Conservation (phyloP, 1,139 yeast genomes). For the Yamadazyma triangularis region DNA sequence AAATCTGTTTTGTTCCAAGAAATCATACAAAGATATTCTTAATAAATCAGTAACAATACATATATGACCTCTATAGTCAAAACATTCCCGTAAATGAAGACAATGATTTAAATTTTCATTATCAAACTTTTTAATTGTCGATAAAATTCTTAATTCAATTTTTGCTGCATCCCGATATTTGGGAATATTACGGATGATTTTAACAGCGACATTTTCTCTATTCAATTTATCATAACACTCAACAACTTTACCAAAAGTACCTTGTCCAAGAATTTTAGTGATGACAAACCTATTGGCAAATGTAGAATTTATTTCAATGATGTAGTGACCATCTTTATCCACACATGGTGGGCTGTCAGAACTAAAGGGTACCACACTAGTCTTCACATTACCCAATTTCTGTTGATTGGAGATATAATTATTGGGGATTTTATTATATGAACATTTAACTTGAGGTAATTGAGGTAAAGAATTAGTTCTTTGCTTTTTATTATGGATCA, state of each 20-base stretch:
- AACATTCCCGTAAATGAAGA: constrained; percentile 81
- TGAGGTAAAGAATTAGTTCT: constrained; percentile 72
- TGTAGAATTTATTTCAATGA: constrained; percentile 53
- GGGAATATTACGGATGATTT: constrained; percentile 78
- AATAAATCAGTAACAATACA: constrained; percentile 88
- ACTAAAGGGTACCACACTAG: constrained; percentile 39
- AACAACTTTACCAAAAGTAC: constrained; percentile 95
- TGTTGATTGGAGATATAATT: constrained; percentile 36
- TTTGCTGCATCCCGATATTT: constrained; percentile 83
- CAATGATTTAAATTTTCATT: constrained; percentile 64
- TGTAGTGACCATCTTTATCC: constrained; percentile 83
- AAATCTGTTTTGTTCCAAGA: constrained; percentile 71
- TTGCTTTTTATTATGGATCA: constrained; percentile 38
- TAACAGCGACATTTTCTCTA: constrained; percentile 75
- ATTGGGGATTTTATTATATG: constrained; percentile 37
- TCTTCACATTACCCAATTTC: constrained; percentile 40
- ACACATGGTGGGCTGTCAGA: constrained; percentile 46
- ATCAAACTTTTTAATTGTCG: constrained; percentile 77
- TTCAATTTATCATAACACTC: constrained; percentile 59
- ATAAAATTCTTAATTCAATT: constrained; percentile 72
- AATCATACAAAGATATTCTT: constrained; percentile 84
- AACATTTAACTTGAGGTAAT: constrained; percentile 50
- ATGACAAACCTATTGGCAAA: constrained; percentile 70
- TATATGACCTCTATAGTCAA: constrained; percentile 90
- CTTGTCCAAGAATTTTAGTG: constrained; percentile 79